phyloP scores from a whole-genome alignment of 2,329 filamentous ascomycete genomes.

The Aspergillaceae sp. region DNA sequence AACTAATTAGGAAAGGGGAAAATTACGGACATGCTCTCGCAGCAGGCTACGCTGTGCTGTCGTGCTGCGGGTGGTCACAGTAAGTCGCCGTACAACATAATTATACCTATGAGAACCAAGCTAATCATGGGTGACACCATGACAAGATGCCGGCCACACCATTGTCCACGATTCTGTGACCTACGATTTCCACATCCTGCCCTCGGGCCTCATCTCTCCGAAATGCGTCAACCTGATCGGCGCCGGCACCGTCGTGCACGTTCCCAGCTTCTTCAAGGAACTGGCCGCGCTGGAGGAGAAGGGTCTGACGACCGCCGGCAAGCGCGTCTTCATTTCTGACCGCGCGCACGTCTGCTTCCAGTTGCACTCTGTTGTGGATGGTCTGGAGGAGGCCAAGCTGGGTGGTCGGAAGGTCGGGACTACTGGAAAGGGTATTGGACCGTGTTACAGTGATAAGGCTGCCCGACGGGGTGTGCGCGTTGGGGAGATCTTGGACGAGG shows the following conservation, averaged over 20 bases:
- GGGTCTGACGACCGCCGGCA: slow-evolving; percentile 32
- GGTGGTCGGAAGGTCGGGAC: slow-evolving; percentile 42
- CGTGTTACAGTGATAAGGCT: slow-evolving; percentile 57
- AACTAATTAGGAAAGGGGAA: slow-evolving; percentile 35
- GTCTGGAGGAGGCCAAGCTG: slow-evolving; percentile 37
- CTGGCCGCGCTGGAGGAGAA: slow-evolving; percentile 36
- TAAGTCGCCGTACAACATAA: slow-evolving; percentile 18
- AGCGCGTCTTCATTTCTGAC: slow-evolving; percentile 40
- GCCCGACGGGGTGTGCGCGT: slow-evolving; percentile 51
- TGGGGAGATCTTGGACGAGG: slow-evolving; percentile 50
- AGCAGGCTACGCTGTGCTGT: slow-evolving; percentile 36
- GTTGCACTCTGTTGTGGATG: slow-evolving; percentile 38
- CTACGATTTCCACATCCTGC: slow-evolving; percentile 44
- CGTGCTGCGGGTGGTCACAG: slow-evolving; percentile 41
- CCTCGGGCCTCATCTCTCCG: slow-evolving; percentile 38
- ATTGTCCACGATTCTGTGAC: slow-evolving; percentile 40
- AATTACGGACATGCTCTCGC: slow-evolving; percentile 40
- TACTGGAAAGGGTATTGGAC: slow-evolving; percentile 45
- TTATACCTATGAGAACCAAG: not conserved
- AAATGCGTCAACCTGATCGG: slow-evolving; percentile 41
- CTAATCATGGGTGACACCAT: not conserved
- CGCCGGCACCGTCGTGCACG: slow-evolving; percentile 39
- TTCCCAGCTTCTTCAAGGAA: slow-evolving; percentile 43
- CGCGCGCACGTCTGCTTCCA: slow-evolving; percentile 40
- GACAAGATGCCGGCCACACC: slow-evolving; percentile 38